Conservation (phyloP, 2,329 filamentous ascomycete species). For the Stagonosporopsis tanaceti region DNA sequence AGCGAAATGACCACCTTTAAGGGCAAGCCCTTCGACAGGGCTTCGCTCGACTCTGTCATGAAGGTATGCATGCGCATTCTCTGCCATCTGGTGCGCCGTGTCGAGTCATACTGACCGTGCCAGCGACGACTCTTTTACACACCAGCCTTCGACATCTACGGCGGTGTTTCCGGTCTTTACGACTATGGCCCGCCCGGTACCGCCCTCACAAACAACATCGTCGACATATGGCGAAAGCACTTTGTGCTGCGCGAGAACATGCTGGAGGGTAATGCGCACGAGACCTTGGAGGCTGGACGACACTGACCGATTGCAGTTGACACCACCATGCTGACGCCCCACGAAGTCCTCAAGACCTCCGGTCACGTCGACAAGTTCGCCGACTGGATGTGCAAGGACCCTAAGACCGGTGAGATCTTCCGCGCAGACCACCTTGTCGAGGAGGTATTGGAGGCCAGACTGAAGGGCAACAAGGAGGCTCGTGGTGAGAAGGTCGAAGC, state of each 20-base stretch:
- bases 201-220: conserved; percentile 83
- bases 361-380: conserved; percentile 98
- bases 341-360: conserved; percentile 89
- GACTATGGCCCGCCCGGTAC: conserved; percentile 93
- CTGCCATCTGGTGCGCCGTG: conserved; percentile 4
- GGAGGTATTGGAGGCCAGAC: conserved; percentile 83
- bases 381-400: conserved; percentile 99
- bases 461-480: conserved; percentile 92
- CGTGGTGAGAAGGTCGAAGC: conserved; percentile 80
- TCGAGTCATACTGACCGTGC: conserved; percentile 36
- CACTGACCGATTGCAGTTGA: conserved; percentile 64
- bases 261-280: conserved; percentile 66
- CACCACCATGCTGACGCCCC: conserved; percentile 91
- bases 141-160: conserved; percentile 93
- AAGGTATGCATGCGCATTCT: conserved; percentile 71
- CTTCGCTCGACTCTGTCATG: conserved; percentile 82
- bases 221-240: conserved; percentile 91
- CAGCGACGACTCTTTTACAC: conserved; percentile 77
- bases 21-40: conserved; percentile 87
- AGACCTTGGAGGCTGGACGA: conserved; percentile 11
- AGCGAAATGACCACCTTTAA: conserved; percentile 64
- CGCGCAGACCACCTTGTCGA: conserved; percentile 96
- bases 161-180: conserved; percentile 86
- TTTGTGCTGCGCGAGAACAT: conserved; percentile 94
- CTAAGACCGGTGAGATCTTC: conserved; percentile 95